Percentiles rank a stretch among this genome's conserved stretches.
Evolutionary conservation across 2,329 filamentous ascomycete species (phyloP).

Genomic region (Apiospora koreana): DNA sequence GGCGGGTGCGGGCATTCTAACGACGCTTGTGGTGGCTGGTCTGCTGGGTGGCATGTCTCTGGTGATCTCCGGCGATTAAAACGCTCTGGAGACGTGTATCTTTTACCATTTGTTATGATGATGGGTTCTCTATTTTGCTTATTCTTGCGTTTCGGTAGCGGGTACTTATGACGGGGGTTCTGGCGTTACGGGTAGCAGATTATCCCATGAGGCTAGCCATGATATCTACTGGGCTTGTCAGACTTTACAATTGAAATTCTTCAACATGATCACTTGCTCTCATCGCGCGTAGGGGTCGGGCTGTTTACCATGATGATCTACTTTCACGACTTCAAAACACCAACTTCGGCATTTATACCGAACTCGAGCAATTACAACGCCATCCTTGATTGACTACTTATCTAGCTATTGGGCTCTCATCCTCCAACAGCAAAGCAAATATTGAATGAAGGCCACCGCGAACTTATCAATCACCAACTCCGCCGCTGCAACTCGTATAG

Average conservation of each 20-base stretch:
- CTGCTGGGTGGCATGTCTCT: conserved; percentile 7
- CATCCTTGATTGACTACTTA: neutral
- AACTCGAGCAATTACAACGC: neutral
- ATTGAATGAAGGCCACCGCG: neutral
- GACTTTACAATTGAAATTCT: neutral
- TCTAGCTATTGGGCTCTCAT: neutral
- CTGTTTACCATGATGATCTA: too few species aligned
- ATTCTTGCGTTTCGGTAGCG: neutral
- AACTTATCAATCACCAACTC: neutral
- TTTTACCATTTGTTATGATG: neutral
- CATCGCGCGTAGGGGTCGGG: too few species aligned
- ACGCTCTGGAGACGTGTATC: neutral
- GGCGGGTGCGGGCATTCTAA: conserved; percentile 31
- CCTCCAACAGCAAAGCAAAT: neutral
- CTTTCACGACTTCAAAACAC: neutral
- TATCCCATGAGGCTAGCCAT: neutral
- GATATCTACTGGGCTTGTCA: neutral
- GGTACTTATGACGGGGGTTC: neutral
- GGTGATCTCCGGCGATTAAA: neutral
- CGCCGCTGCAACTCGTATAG: neutral
- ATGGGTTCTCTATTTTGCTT: neutral
- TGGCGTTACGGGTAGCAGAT: neutral
- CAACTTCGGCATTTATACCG: neutral
- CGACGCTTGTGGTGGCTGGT: conserved; percentile 19
- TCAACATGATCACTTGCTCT: neutral